A percentile compares a stretch with the other conserved stretches of the same genome.
These are phyloP conservation scores for Mortierella sp. DNA, from an alignment of 371 early-diverging fungal species.

Conservation along the genomic window DNA sequence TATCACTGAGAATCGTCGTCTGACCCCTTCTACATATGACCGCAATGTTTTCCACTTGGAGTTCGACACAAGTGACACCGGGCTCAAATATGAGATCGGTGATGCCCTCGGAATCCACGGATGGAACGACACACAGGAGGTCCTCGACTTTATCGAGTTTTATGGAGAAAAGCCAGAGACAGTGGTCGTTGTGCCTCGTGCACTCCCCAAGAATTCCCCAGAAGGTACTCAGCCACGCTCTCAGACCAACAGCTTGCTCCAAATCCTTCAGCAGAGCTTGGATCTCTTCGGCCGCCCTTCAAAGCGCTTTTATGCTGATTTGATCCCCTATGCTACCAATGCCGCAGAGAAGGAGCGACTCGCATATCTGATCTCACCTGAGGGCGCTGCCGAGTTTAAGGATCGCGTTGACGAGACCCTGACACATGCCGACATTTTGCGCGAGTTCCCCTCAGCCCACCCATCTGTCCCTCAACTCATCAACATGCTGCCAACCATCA, in stretches of 20 bases:
- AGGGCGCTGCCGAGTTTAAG: conserved; percentile 87
- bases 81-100: conserved; percentile 89
- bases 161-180: conserved; percentile 80
- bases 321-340: conserved; percentile 81
- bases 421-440: conserved; percentile 89
- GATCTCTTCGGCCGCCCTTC: conserved; percentile 95
- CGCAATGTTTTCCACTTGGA: conserved; percentile 97
- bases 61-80: conserved; percentile 85
- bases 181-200: conserved; percentile 69
- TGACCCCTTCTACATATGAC: conserved; percentile 90
- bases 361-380: conserved; percentile 74
- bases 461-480: conserved; percentile 81
- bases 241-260: conserved; percentile 82
- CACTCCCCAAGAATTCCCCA: conserved; percentile 58
- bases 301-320: conserved; percentile 89
- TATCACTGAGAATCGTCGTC: conserved; percentile 81
- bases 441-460: conserved; percentile 87
- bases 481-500: conserved; percentile 83
- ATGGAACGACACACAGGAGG: conserved; percentile 84
- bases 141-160: conserved; percentile 75
- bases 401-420: conserved; percentile 84
- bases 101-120: conserved; percentile 95
- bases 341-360: conserved; percentile 80
- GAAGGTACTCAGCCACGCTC: conserved; percentile 50
- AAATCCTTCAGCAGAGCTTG: conserved; percentile 84